phyloP scores from a whole-genome alignment of 169 alveolate genomes.

The Plasmodium gonderi region DNA sequence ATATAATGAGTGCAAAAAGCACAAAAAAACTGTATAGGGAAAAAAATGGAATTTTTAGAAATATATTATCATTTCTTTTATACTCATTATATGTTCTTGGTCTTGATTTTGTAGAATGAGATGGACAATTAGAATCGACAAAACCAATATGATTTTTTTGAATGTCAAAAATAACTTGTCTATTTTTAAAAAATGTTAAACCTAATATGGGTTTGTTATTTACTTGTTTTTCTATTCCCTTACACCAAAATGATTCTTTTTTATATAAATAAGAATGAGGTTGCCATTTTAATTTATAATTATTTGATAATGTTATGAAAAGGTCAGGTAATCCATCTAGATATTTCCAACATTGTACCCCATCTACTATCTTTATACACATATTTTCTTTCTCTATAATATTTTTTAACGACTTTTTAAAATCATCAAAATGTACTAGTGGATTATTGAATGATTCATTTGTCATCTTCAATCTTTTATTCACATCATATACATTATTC shows the following conservation, averaged over 20 bases:
- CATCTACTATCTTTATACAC: conserved; percentile 63
- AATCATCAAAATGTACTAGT: conserved; percentile 21
- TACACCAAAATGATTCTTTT: conserved; percentile 82
- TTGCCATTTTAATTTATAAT: conserved; percentile 35
- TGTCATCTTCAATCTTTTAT: conserved; percentile 22
- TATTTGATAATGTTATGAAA: conserved; percentile 19
- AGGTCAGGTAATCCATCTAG: conserved; percentile 34
- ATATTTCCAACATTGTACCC: conserved; percentile 65
- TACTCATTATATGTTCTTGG: conserved; percentile 74
- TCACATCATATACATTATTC: conserved; percentile 42
- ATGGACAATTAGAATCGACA: conserved; percentile 62
- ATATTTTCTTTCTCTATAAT: conserved; percentile 36
- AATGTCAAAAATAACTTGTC: conserved; percentile 77
- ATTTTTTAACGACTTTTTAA: conserved; percentile 23
- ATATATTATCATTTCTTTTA: conserved; percentile 44
- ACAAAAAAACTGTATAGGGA: conserved; percentile 20
- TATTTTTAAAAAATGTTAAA: conserved; percentile 82
- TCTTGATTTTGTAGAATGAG: conserved; percentile 24
- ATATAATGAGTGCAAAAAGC: conserved; percentile 6
- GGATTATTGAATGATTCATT: conserved; percentile 20
- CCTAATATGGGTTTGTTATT: conserved; percentile 81
- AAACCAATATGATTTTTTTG: conserved; percentile 74
- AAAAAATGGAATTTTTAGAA: conserved; percentile 24
- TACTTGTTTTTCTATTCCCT: conserved; percentile 79
- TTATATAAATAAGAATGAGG: conserved; percentile 54